phyloP scores from a whole-genome alignment of 139 green algal species.

The Asterochloris erici region DNA sequence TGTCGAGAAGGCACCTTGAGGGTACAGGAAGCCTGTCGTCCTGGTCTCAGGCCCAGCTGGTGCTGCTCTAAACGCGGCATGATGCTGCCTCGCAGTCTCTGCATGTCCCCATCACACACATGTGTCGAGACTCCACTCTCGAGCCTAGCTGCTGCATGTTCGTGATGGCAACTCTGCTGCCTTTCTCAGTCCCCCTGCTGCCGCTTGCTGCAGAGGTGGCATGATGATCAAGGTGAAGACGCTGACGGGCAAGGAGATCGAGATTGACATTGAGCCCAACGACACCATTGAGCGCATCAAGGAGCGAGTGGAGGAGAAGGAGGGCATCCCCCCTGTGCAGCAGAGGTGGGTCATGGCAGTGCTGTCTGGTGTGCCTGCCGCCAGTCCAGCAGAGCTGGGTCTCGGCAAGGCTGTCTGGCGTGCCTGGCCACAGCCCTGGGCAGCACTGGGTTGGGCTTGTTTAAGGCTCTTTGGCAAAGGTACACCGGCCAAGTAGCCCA shows the following conservation, averaged over 20 bases:
- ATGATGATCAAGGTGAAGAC: slow-evolving; percentile 97
- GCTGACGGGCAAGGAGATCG: slow-evolving; percentile 99
- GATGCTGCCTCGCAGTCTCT: background rate
- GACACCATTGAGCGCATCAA: slow-evolving; percentile 99
- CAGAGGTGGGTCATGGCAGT: slow-evolving; percentile 66
- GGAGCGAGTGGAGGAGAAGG: slow-evolving; percentile 99
- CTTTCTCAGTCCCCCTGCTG: background rate
- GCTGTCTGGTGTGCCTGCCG: background rate
- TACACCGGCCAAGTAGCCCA: too few species aligned
- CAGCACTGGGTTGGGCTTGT: too few species aligned
- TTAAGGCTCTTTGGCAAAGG: too few species aligned
- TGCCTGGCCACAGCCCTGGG: too few species aligned
- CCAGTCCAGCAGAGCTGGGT: background rate
- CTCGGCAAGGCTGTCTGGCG: too few species aligned
- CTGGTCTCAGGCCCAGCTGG: background rate
- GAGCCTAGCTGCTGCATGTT: background rate
- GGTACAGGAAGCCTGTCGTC: background rate
- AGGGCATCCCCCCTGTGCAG: slow-evolving; percentile 98
- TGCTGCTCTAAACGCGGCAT: background rate
- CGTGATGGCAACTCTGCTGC: background rate
- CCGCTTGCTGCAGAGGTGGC: slow-evolving; percentile 33
- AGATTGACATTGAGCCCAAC: slow-evolving; percentile 98
- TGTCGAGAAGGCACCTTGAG: too few species aligned
- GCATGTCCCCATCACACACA: background rate
- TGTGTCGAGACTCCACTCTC: background rate